Evolutionary conservation across 176 grass and related monocot genomes (phyloP).

Genomic region (Oryza glumipatula): DNA sequence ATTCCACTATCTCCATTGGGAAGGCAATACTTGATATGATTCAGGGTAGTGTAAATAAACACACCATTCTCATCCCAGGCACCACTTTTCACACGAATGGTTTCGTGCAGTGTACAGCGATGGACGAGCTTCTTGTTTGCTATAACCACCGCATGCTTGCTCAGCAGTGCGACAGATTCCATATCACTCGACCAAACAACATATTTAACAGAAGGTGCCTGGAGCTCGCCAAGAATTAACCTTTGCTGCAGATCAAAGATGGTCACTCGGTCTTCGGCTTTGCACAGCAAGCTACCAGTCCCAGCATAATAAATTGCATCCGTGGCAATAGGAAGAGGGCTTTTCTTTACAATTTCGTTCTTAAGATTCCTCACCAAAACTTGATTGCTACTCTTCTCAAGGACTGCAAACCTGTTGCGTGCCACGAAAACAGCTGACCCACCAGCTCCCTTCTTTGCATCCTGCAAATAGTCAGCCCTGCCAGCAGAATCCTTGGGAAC

Average conservation of each 20-base stretch:
- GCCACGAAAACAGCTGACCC: conserved; percentile 84
- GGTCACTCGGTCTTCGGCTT: conserved; percentile 77
- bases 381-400: conserved; percentile 88
- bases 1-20: conserved; percentile 84
- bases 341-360: conserved; percentile 96
- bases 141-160: conserved; percentile 77
- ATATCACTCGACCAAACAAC: conserved; percentile 80
- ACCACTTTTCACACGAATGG: conserved; percentile 80
- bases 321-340: conserved; percentile 74
- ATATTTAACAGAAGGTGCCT: conserved; percentile 80
- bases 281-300: conserved; percentile 84
- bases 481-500: conserved; percentile 81
- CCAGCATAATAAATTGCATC: conserved; percentile 95
- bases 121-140: conserved; percentile 77
- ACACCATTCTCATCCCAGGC: conserved; percentile 89
- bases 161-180: conserved; percentile 77
- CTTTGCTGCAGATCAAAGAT: conserved; percentile 95
- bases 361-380: conserved; percentile 88
- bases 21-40: conserved; percentile 88
- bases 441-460: conserved; percentile 79
- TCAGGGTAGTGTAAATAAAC: conserved; percentile 75
- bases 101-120: conserved; percentile 71
- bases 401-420: conserved; percentile 85
- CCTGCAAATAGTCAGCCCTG: conserved; percentile 78
- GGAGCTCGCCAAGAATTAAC: conserved; percentile 84